Evolutionary conservation across 2,329 filamentous ascomycete genomes (phyloP).

Genomic region (Macroventuria anomochaeta): DNA sequence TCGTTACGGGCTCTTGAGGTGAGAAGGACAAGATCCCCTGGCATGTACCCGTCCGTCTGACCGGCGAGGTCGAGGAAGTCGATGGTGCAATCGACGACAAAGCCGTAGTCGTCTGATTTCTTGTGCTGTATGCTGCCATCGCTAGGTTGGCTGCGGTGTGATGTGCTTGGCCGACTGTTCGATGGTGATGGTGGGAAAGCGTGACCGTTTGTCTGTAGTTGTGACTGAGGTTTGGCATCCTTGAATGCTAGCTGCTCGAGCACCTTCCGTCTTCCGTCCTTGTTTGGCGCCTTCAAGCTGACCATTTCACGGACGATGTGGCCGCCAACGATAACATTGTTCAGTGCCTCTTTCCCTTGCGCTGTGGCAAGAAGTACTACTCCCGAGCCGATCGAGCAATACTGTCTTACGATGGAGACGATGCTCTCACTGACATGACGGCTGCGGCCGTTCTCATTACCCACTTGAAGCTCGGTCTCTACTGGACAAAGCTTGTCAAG

Average conservation of each 20-base stretch:
- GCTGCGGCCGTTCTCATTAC: slow-evolving; percentile 90
- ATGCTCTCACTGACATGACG: slow-evolving; percentile 91
- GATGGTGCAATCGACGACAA: slow-evolving; percentile 75
- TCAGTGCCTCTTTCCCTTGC: slow-evolving; percentile 89
- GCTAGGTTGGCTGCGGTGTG: slow-evolving; percentile 53
- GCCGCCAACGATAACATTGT: slow-evolving; percentile 87
- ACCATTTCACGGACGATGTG: slow-evolving; percentile 93
- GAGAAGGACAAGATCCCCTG: slow-evolving; percentile 85
- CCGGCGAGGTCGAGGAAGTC: slow-evolving; percentile 94
- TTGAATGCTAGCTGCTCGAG: slow-evolving; percentile 76
- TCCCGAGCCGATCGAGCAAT: slow-evolving; percentile 78
- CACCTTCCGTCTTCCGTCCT: slow-evolving; percentile 83
- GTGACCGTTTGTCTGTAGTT: slow-evolving; percentile 35
- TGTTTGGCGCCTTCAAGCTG: slow-evolving; percentile 87
- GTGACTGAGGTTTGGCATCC: slow-evolving; percentile 38
- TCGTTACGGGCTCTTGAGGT: slow-evolving; percentile 89
- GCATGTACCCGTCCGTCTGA: slow-evolving; percentile 97
- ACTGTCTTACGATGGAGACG: slow-evolving; percentile 80
- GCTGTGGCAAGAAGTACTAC: slow-evolving; percentile 90
- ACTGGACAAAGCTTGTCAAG: slow-evolving; percentile 90
- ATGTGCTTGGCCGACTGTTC: slow-evolving; percentile 55
- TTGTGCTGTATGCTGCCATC: slow-evolving; percentile 37
- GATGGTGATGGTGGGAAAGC: slow-evolving; percentile 53
- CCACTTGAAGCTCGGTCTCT: slow-evolving; percentile 92
- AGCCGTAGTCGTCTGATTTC: slow-evolving; percentile 61